These are phyloP conservation scores for Mycena rebaudengoi DNA, from an alignment of 768 basidiomycete species.

Conservation along the genomic window DNA sequence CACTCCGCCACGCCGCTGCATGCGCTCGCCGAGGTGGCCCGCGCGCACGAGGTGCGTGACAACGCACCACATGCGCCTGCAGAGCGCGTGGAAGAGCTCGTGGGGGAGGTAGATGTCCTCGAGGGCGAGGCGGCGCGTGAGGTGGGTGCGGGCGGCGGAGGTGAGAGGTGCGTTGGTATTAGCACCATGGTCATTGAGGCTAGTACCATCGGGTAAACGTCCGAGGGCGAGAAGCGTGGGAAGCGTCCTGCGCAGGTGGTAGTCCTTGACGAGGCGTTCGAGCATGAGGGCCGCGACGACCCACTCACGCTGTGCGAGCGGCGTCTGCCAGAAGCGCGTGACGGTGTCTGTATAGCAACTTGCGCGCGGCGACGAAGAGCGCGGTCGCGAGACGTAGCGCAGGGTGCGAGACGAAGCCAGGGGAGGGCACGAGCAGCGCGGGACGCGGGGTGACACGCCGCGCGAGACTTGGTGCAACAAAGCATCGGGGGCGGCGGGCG, in stretches of 20 bases:
- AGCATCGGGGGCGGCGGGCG: too few species aligned
- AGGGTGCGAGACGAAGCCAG: conserved; percentile 3
- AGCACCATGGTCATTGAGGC: too few species aligned
- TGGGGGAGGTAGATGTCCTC: not conserved
- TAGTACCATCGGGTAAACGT: not conserved
- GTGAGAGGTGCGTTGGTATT: not conserved
- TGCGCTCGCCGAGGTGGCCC: too few species aligned
- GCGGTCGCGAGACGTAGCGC: conserved; percentile 8
- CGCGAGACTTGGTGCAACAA: too few species aligned
- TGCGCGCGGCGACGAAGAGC: conserved; percentile 3
- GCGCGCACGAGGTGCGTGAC: not conserved
- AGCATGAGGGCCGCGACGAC: conserved; percentile 12
- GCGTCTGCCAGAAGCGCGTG: not conserved
- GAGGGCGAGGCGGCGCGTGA: conserved; percentile 4
- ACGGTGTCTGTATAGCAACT: not conserved
- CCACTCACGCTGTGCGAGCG: conserved; percentile 20
- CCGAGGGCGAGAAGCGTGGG: conserved; percentile 2
- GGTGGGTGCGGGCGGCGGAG: not conserved
- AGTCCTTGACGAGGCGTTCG: conserved; percentile 3
- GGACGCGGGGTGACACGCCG: too few species aligned
- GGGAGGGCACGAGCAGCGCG: not conserved
- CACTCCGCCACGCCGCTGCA: too few species aligned
- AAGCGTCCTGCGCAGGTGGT: conserved; percentile 3
- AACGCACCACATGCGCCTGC: conserved; percentile 6
- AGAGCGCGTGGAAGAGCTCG: not conserved